These are phyloP conservation scores for Coemansia sp. DNA, from an alignment of 192 early-diverging fungal genomes.

Conservation along the genomic window DNA sequence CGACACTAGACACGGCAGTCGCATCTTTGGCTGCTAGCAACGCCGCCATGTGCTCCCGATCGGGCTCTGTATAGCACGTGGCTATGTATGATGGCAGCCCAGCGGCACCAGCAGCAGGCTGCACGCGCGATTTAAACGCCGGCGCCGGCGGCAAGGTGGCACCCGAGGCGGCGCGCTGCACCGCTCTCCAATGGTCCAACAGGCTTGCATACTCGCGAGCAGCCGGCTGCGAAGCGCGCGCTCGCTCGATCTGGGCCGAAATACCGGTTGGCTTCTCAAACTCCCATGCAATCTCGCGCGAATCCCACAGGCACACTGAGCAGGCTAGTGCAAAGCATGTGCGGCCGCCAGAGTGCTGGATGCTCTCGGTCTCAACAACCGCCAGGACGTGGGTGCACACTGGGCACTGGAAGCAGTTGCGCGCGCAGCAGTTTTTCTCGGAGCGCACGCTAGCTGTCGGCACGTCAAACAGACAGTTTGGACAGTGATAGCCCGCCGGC, in stretches of 20 bases:
- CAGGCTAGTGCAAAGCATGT: constrained; percentile 72
- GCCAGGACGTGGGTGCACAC: constrained; percentile 74
- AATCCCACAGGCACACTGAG: constrained; percentile 89
- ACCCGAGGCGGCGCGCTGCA: constrained; percentile 53
- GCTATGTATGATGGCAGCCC: constrained; percentile 25
- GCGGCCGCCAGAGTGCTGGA: constrained; percentile 14
- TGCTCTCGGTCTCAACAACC: constrained; percentile 57
- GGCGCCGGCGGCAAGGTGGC: background rate
- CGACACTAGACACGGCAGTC: constrained; percentile 53
- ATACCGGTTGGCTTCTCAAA: constrained; percentile 94
- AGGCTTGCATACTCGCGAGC: constrained; percentile 79
- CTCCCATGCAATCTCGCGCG: constrained; percentile 82
- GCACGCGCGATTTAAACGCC: constrained; percentile 28
- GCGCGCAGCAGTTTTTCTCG: constrained; percentile 89
- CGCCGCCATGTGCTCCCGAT: constrained; percentile 6
- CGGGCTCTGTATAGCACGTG: constrained; percentile 4
- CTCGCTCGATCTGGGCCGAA: constrained; percentile 81
- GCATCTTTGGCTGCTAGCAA: constrained; percentile 20
- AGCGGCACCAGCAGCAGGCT: background rate
- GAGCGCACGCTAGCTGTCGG: constrained; percentile 92
- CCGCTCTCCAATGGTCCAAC: constrained; percentile 78
- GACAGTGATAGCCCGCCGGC: constrained; percentile 87
- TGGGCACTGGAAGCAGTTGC: constrained; percentile 94
- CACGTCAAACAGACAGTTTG: constrained; percentile 95
- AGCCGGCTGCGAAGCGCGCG: constrained; percentile 64